These are phyloP conservation scores for Boletus reticulatus DNA, from an alignment of 768 basidiomycete genomes.

Conservation along the genomic window DNA sequence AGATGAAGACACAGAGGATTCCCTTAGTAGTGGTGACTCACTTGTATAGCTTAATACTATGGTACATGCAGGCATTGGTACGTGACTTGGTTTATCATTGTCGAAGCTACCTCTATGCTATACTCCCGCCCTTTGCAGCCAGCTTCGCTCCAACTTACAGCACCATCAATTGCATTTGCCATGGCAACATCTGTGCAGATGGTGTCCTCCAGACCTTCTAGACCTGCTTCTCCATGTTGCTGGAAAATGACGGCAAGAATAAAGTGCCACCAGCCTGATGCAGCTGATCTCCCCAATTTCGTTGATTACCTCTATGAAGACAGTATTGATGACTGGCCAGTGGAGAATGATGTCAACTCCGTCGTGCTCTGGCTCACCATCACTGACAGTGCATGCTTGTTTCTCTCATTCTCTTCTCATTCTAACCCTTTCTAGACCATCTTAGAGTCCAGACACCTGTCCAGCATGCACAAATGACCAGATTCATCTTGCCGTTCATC, in stretches of 20 bases:
- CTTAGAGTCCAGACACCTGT: conserved; percentile 25
- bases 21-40: too few species aligned
- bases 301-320: conserved; percentile 47
- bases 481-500: conserved; percentile 43
- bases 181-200: conserved; percentile 33
- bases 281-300: conserved; percentile 47
- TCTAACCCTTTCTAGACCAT: conserved; percentile 29
- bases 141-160: conserved; percentile 39
- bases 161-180: conserved; percentile 31
- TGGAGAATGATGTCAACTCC: conserved; percentile 46
- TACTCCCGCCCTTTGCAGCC: conserved; percentile 35
- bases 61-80: too few species aligned
- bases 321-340: conserved; percentile 52
- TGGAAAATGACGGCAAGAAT: conserved; percentile 71
- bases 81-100: too few species aligned
- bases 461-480: conserved; percentile 29
- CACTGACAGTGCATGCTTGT: conserved; percentile 41
- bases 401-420: background rate
- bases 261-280: conserved; percentile 51
- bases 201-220: conserved; percentile 38
- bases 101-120: conserved; percentile 37
- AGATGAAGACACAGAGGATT: too few species aligned
- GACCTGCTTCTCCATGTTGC: conserved; percentile 51
- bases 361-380: conserved; percentile 64
- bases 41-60: too few species aligned